Conservation (phyloP, 2,329 filamentous ascomycete species). For the Fusarium piperis region DNA sequence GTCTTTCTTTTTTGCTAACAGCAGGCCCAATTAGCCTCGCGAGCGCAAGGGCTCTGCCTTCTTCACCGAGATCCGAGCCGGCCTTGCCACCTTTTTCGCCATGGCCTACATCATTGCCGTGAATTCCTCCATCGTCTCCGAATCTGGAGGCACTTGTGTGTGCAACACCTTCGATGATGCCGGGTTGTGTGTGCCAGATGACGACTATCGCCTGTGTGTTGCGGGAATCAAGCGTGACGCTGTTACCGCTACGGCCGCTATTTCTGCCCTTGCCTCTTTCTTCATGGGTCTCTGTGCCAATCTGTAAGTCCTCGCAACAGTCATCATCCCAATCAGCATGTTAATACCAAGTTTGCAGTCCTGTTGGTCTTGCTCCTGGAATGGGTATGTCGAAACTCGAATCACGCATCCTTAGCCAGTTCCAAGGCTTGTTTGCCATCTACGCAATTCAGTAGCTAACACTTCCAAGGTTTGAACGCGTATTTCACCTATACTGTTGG, state of each 20-base stretch:
- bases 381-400: constrained; percentile 48
- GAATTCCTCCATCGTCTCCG: constrained; percentile 64
- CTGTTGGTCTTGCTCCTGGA: constrained; percentile 53
- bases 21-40: constrained; percentile 58
- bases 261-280: constrained; percentile 81
- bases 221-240: constrained; percentile 77
- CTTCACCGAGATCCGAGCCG: constrained; percentile 85
- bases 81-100: constrained; percentile 81
- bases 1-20: neutral
- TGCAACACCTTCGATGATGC: constrained; percentile 66
- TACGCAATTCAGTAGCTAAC: constrained; percentile 1
- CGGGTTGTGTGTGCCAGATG: constrained; percentile 58
- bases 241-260: constrained; percentile 86
- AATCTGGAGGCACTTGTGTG: constrained; percentile 79
- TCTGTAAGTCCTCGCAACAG: constrained; percentile 56
- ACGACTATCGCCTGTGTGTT: constrained; percentile 71
- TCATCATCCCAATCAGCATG: neutral
- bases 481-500: constrained; percentile 80
- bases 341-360: constrained; percentile 35
- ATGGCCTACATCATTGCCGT: constrained; percentile 66
- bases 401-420: neutral
- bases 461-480: constrained; percentile 71
- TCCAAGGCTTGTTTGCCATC: neutral
- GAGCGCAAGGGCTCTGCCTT: constrained; percentile 81
- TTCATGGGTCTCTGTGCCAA: constrained; percentile 87